Evolutionary conservation across 2,329 filamentous ascomycete species (phyloP).

Genomic region (Aspergillus phoenicis): DNA sequence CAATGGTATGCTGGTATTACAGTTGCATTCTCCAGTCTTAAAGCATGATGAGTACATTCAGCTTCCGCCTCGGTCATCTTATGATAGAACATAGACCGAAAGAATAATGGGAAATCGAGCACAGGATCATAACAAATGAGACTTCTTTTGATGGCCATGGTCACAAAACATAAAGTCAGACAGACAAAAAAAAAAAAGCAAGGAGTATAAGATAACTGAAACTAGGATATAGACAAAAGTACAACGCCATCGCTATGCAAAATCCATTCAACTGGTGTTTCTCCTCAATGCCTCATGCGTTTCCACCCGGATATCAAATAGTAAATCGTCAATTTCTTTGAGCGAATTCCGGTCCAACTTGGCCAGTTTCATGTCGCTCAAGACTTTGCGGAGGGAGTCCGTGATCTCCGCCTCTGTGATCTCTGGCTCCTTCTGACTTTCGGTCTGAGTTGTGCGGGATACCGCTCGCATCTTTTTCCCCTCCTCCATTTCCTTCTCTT

Average conservation of each 20-base stretch:
- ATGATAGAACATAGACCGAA: not conserved
- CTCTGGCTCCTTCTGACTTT: not conserved
- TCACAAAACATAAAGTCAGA: not conserved
- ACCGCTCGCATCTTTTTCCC: constrained; percentile 2
- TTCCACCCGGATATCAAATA: constrained; percentile 76
- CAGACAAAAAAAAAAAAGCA: not conserved
- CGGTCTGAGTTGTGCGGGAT: constrained; percentile 1
- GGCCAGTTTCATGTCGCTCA: constrained; percentile 62
- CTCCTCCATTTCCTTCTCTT: constrained; percentile 3
- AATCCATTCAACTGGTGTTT: constrained; percentile 24
- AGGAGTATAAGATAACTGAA: not conserved
- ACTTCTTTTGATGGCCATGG: not conserved
- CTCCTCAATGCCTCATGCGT: constrained; percentile 71
- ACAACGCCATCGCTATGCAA: constrained; percentile 43
- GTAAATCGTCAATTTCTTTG: constrained; percentile 71
- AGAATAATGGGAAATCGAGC: not conserved
- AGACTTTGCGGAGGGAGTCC: constrained; percentile 55
- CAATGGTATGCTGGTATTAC: no score
- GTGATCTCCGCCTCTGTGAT: constrained; percentile 47
- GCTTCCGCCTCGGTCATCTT: not conserved
- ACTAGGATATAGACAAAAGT: constrained; percentile 1
- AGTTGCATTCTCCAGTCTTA: not conserved
- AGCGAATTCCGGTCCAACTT: constrained; percentile 67
- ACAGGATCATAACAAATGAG: not conserved
- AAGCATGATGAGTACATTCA: constrained; percentile 1